Evolutionary conservation across 2,329 filamentous ascomycete genomes (phyloP), one percentile per base, ranked within the genome.

Genomic region (Fusarium abutilonis): DNA sequence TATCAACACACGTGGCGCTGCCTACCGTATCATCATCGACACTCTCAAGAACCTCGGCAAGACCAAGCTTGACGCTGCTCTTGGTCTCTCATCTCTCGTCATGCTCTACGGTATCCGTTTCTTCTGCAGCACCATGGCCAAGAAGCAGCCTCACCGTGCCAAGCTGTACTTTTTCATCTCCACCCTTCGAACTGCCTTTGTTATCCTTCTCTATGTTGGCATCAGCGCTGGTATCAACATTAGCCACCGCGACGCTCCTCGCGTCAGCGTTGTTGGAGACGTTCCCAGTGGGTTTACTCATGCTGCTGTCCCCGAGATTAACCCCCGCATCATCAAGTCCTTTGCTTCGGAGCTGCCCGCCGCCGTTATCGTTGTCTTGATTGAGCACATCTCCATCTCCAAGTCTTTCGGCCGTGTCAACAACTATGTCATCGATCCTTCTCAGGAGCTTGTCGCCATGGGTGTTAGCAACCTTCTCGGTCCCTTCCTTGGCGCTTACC

Each of bases 371-470:
- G 91, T 93, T 42, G 80, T 93, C 52, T 80, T 93, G 28, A 90
- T 93, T 52, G 90, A 93, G 76, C 90, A 93, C 73, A 92, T 93
- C 64, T 89, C 90, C 50, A 93, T 93, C 64, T 89, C 90, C 34
- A 93, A 93, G 76, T 92, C 90, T 0, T 93, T 93, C 68, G 90
- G 90, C 46, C 84, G 90, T 57, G 83, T 92, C 72, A 92, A 92
- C 80, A 91, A 92, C 78, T 93, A 93, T 74, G 87, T 85, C 43
- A 92, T 93, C 72, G 83, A 93, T 63, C 90, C 90, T 1, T 92
- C 90, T 2, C 90, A 93, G 73, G 90, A 93, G 72, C 78, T 93
- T 46, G 88, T 93, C 26, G 90, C 89, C 32, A 91, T 93, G 67
- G 90, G 90, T 63, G 84, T 92, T 3, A 86, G 84, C 34, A 93